Evolutionary conservation across 2,329 filamentous ascomycete genomes (phyloP), one percentile per base, ranked within the genome.

Genomic region (Dryadomyces quercivorus): DNA sequence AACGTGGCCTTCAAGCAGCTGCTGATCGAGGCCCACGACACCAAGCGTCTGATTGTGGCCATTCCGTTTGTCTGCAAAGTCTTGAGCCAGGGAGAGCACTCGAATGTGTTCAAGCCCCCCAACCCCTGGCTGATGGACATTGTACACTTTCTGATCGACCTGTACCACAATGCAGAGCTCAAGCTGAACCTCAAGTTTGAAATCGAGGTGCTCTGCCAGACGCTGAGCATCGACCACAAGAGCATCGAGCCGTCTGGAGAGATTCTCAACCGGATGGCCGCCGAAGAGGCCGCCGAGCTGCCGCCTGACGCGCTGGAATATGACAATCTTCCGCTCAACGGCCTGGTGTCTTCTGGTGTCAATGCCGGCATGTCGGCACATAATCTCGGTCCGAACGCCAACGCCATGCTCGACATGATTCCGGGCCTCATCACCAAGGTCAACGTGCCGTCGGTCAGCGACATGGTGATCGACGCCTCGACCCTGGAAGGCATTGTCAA

Each of bases 101-200:
- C 93, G 0, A 86, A 85, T 13, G 85, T 97, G 10, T 98, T 98
- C 72, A 86, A 84, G 55, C 91, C 92, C 12, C 93, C 93, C 1
- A 98, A 98, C 63, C 93, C 93, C 1, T 98, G 93, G 93, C 69
- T 96, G 47, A 95, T 96, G 87, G 93, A 98, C 63, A 93, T 98
- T 53, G 82, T 98, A 54, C 81, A 88, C 59, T 75, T 97, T 8
- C 77, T 98, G 40, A 88, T 95, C 62, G 94, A 98, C 65, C 77
- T 98, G 4, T 98, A 98, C 64, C 86, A 95, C 64, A 86, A 87
- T 63, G 89, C 88, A 15, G 92, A 96, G 62, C 74, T 98, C 55
- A 97, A 97, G 67, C 79, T 98, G 42, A 97, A 97, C 61, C 83
- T 95, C 52, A 98, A 97, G 63, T 98, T 98, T 62, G 93, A 98